Percentiles rank a stretch among this genome's conserved stretches.
These are phyloP conservation scores for Linum usitatissimum DNA, from an alignment of 345 rosid genomes.

Conservation along the genomic window DNA sequence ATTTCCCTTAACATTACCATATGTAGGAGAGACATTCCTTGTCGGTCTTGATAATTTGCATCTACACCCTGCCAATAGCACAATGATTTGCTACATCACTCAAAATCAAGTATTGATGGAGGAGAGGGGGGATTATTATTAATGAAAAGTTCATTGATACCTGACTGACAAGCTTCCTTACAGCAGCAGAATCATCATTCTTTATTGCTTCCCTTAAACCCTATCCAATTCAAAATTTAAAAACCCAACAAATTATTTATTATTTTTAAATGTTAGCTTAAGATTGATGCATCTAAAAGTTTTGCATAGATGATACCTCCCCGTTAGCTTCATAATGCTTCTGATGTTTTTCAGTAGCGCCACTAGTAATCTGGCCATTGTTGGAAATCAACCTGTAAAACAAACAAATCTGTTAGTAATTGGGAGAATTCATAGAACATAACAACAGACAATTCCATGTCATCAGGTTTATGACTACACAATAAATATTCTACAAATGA, in stretches of 20 bases:
- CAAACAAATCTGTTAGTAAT: constrained; percentile 14
- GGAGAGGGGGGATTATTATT: background rate
- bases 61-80: constrained; percentile 57
- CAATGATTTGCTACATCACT: constrained; percentile 8
- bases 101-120: background rate
- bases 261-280: constrained; percentile 2
- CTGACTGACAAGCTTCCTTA: constrained; percentile 68
- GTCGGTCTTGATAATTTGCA: constrained; percentile 83
- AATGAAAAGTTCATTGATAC: constrained; percentile 25
- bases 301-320: constrained; percentile 44
- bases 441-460: constrained; percentile 2
- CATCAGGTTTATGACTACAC: background rate
- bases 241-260: too few relatives aligned
- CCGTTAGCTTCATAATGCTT: constrained; percentile 73
- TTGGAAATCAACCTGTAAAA: constrained; percentile 45
- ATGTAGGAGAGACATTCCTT: constrained; percentile 85
- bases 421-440: constrained; percentile 4
- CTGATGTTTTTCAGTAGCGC: constrained; percentile 34
- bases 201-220: constrained; percentile 95
- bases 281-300: background rate
- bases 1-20: constrained; percentile 25
- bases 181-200: constrained; percentile 70
- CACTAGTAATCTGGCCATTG: constrained; percentile 37
- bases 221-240: constrained; percentile 17
- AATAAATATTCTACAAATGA: background rate